A percentile compares a stretch with the other conserved stretches of the same genome.
Conservation (phyloP, 2,329 filamentous ascomycete genomes). For the Penicillium paneum region DNA sequence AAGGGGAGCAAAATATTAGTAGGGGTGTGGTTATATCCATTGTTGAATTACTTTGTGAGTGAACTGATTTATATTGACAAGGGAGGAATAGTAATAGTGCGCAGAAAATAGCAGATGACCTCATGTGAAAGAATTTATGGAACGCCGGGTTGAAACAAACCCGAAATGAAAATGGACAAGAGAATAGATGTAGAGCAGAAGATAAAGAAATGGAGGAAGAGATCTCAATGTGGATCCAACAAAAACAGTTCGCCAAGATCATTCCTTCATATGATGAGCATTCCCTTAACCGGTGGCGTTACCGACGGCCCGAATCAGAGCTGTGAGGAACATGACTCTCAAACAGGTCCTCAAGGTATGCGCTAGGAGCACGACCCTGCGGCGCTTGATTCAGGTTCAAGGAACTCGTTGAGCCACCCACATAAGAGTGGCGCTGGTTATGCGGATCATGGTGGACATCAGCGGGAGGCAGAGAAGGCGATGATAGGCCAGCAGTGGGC, state of each 20-base stretch:
- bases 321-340: constrained; percentile 59
- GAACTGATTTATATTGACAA: background rate
- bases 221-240: background rate
- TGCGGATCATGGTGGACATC: constrained; percentile 37
- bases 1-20: background rate
- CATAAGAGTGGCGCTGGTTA: constrained; percentile 29
- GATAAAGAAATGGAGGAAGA: background rate
- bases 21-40: background rate
- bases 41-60: background rate
- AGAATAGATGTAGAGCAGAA: background rate
- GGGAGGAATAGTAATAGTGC: background rate
- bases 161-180: background rate
- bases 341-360: constrained; percentile 85
- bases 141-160: background rate
- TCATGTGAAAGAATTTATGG: background rate
- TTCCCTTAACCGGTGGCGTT: background rate
- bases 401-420: constrained; percentile 53
- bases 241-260: background rate
- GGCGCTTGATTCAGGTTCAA: constrained; percentile 62
- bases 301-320: constrained; percentile 14
- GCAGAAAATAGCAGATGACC: background rate
- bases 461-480: constrained; percentile 48
- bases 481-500: constrained; percentile 60
- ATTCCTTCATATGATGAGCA: background rate
- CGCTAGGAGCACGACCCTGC: constrained; percentile 75